These are phyloP conservation scores for Schizosaccharomyces cryophilus DNA, from an alignment of 805 yeast species.

Conservation along the genomic window DNA sequence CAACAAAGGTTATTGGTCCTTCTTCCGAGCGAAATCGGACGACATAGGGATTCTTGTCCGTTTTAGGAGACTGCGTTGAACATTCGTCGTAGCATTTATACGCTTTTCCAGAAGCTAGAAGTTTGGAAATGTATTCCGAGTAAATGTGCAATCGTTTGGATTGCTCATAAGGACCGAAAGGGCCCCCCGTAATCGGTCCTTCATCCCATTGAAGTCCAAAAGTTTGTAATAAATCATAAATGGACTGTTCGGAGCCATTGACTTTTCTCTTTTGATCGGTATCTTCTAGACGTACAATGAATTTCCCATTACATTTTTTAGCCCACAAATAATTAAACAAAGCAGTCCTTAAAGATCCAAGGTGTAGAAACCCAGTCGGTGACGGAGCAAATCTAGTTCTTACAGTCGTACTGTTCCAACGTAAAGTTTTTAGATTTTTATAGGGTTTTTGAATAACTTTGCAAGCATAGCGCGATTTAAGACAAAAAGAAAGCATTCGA, in stretches of 20 bases:
- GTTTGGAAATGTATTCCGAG: conserved; percentile 26
- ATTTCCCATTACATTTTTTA: conserved; percentile 51
- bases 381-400: conserved; percentile 96
- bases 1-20: conserved; percentile 38
- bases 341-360: conserved; percentile 87
- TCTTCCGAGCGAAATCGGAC: conserved; percentile 51
- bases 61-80: conserved; percentile 18
- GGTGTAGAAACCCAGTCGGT: conserved; percentile 85
- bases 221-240: conserved; percentile 57
- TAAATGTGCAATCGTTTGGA: conserved; percentile 55
- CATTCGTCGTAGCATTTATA: conserved; percentile 44
- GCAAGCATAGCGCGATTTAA: too few species aligned
- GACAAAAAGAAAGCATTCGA: too few species aligned
- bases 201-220: conserved; percentile 57
- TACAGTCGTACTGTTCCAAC: conserved; percentile 3
- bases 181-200: conserved; percentile 21
- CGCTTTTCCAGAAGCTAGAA: conserved; percentile 36
- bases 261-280: conserved; percentile 59
- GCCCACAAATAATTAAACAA: conserved; percentile 72
- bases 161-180: conserved; percentile 59
- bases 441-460: too few species aligned
- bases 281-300: conserved; percentile 67
- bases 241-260: conserved; percentile 57
- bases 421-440: neutral
- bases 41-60: conserved; percentile 21